Evolutionary conservation across 2,329 filamentous ascomycete genomes (phyloP).

Genomic region (Hypoxylon rubiginosum): DNA sequence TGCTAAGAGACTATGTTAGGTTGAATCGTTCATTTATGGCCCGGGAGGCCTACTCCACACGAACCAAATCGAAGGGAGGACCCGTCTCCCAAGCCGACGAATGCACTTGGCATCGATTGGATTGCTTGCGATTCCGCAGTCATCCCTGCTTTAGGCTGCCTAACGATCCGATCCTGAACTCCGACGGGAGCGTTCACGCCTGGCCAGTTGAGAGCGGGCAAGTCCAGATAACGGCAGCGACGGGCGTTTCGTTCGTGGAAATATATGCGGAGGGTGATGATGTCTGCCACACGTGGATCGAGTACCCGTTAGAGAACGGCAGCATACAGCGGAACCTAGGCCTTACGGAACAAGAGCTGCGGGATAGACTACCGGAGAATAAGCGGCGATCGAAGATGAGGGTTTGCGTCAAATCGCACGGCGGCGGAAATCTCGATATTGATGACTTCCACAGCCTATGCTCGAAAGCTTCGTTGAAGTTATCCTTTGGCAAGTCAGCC

Average conservation of each 20-base stretch:
- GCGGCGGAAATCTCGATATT: slow-evolving; percentile 79
- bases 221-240: slow-evolving; percentile 81
- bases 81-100: slow-evolving; percentile 83
- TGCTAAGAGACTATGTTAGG: slow-evolving; percentile 88
- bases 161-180: slow-evolving; percentile 73
- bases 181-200: slow-evolving; percentile 84
- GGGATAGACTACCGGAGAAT: slow-evolving; percentile 76
- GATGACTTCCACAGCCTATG: slow-evolving; percentile 80
- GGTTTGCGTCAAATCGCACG: slow-evolving; percentile 81
- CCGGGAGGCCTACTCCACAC: slow-evolving; percentile 86
- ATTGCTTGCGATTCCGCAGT: slow-evolving; percentile 87
- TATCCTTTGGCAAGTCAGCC: slow-evolving; percentile 77
- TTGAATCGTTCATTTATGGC: slow-evolving; percentile 86
- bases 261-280: slow-evolving; percentile 85
- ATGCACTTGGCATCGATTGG: slow-evolving; percentile 91
- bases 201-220: slow-evolving; percentile 86
- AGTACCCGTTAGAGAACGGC: slow-evolving; percentile 76
- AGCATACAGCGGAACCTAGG: slow-evolving; percentile 78
- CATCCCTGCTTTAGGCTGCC: slow-evolving; percentile 92
- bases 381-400: slow-evolving; percentile 79
- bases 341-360: slow-evolving; percentile 81
- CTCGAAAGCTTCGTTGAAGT: slow-evolving; percentile 80
- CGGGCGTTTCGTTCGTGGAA: slow-evolving; percentile 88
- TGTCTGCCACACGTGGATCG: slow-evolving; percentile 83
- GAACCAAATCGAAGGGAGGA: slow-evolving; percentile 86